Evolutionary conservation across 805 yeast genomes (phyloP).

Genomic region (Candida lessepsii): DNA sequence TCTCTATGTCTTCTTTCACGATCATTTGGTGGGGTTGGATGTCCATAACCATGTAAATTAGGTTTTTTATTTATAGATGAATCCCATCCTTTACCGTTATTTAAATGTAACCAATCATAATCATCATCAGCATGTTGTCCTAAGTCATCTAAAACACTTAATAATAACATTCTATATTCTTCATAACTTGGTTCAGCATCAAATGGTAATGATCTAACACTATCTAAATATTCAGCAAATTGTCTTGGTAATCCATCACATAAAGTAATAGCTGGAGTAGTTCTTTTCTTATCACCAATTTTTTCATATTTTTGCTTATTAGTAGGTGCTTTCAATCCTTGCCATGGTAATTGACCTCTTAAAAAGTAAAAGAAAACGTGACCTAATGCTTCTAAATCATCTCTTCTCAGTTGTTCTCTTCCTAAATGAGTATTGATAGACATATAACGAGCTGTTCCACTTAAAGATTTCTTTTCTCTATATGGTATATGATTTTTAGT

Average conservation of each 20-base stretch:
- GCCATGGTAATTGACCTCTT: slow-evolving; percentile 97
- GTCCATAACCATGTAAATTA: slow-evolving; percentile 93
- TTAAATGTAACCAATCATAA: slow-evolving; percentile 97
- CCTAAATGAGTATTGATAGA: slow-evolving; percentile 96
- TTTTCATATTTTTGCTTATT: slow-evolving; percentile 97
- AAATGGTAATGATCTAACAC: slow-evolving; percentile 84
- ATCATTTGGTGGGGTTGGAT: slow-evolving; percentile 73
- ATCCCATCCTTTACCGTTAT: slow-evolving; percentile 97
- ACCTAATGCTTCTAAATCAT: slow-evolving; percentile 93
- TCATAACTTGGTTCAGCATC: slow-evolving; percentile 96
- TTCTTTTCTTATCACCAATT: slow-evolving; percentile 93
- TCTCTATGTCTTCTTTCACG: slow-evolving; percentile 47
- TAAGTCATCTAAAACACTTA: slow-evolving; percentile 54
- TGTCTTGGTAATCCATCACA: slow-evolving; percentile 90
- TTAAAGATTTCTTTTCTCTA: slow-evolving; percentile 89
- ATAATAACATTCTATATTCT: slow-evolving; percentile 60
- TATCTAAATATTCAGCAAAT: slow-evolving; percentile 86
- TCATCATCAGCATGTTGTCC: slow-evolving; percentile 75
- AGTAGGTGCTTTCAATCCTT: slow-evolving; percentile 96
- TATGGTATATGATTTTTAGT: slow-evolving; percentile 95
- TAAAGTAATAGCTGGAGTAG: slow-evolving; percentile 80
- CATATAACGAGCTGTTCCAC: slow-evolving; percentile 99
- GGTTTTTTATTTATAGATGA: slow-evolving; percentile 85
- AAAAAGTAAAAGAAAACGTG: slow-evolving; percentile 95
- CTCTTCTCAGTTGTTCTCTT: slow-evolving; percentile 94